phyloP scores from a whole-genome alignment of 768 basidiomycete genomes.

The Mycena rebaudengoi region DNA sequence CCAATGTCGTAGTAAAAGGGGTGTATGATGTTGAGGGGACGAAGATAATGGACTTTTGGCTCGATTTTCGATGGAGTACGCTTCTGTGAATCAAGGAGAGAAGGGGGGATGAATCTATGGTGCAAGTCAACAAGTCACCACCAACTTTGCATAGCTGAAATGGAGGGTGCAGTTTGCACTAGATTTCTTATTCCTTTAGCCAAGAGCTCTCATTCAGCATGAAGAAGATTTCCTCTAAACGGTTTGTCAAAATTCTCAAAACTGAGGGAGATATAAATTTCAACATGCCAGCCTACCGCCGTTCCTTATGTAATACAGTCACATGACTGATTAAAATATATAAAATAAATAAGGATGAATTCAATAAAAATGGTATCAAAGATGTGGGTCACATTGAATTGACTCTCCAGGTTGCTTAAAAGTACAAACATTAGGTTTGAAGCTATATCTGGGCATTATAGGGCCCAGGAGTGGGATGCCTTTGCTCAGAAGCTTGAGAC shows the following conservation, averaged over 20 bases:
- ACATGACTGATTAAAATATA: neutral
- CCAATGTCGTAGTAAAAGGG: too few species aligned
- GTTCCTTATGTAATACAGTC: neutral
- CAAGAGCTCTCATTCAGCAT: neutral
- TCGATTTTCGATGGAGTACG: neutral
- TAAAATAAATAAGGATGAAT: neutral
- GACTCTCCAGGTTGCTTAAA: neutral
- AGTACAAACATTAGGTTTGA: neutral
- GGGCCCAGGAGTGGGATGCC: slow-evolving; percentile 31
- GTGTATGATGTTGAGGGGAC: too few species aligned
- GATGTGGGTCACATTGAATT: neutral
- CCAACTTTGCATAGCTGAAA: neutral
- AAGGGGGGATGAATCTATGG: slow-evolving; percentile 27
- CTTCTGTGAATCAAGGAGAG: slow-evolving; percentile 20
- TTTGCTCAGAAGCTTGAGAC: neutral
- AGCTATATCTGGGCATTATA: too few species aligned
- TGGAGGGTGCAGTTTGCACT: neutral
- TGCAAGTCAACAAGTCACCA: neutral
- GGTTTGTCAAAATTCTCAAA: neutral
- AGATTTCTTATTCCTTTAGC: neutral
- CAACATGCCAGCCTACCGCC: neutral
- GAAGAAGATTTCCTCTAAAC: neutral
- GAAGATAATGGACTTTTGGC: neutral
- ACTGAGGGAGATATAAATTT: neutral
- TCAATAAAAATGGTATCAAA: neutral